Base-by-base conservation (phyloP, 805 yeast species). In the Ogataea nitratoaversa region DNA sequence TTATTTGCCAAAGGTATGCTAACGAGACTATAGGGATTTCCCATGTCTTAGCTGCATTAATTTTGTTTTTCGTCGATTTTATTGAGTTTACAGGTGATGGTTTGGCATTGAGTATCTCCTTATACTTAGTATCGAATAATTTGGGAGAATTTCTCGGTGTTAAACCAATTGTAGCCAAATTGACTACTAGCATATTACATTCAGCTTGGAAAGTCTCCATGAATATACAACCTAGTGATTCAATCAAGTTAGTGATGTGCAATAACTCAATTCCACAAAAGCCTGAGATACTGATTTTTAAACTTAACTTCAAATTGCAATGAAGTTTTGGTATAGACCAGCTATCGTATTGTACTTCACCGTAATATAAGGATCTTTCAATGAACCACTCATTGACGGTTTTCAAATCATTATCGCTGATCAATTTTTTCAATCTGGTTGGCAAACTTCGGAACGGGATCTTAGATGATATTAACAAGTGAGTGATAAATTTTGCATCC, bases 41-140 rank as follows among this genome's bases (percentile, higher is more conserved):
- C 76, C 83, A 74, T 24, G 62, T 61, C 43, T 76, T 76, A 1
- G 84, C 80, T 24, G 83, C 84, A 37, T 64, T 62, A 34, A 80
- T 68, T 49, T 80, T 80, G 41, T 68, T 73, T 39, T 66, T 72
- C 3, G 82, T 68, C 1, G 81, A 67, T 8, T 67, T 55, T 2
- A 63, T 30, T 2, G 47, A 45, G 6, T 16, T 22, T 16, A 32
- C 33, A 3, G 24, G 20, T 0, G 56, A 36, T 2, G 45, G 32
- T 4, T 41, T 36, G 2, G 41, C 34, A 12, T 36, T 40, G 3
- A 61, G 30, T 4, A 61, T 52, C 29, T 67, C 69, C 11, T 62
- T 55, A 30, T 52, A 60, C 41, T 57, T 54, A 47, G 68, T 67
- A 25, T 54, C 55, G 39, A 70, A 74, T 14, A 74, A 57, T 25